Base-by-base conservation (phyloP, 2,329 filamentous ascomycete species). In the Corinectria fuckeliana region DNA sequence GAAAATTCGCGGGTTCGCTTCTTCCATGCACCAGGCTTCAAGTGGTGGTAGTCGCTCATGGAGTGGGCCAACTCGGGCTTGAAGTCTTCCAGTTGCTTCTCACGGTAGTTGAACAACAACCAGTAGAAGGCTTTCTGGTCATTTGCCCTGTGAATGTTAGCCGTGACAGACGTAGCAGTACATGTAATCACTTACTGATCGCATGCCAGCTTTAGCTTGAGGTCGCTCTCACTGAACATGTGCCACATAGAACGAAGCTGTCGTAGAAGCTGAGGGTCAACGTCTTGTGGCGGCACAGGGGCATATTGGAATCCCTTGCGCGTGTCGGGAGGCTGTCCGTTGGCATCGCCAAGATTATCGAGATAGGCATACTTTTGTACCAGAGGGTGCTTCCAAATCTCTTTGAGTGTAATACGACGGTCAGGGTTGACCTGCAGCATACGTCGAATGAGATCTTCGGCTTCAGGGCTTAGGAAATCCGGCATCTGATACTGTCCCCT, bases 101-200 rank as follows among this genome's bases (percentile, higher is more conserved):
- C 88, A 42, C 91, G 86, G 74, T 97, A 96, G 74, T 89, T 90
- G 64, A 90, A 78, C 7, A 99, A 83, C 18, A 96, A 85, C 76
- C 88, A 90, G 75, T 98, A 99, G 75, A 98, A 97, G 66, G 94
- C 84, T 72, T 97, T 96, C 72, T 97, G 93, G 55, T 97, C 92
- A 64, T 96, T 98, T 4, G 86, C 81, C 64, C 91, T 94, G 28
- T n/a, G 47, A 41, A 61, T 38, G 65, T 76, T 62, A 76, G 72
- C 25, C 16, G 3, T 14, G 34, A 9, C 21, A 30, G 11, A 3
- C n/a, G 26, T 3, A n/a, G 5, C 20, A 6, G 16, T 32, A n/a
- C n/a, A n/a, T 10, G 3, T 5, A 26, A 36, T 6, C 18, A 81
- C 87, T 76, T 80, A 91, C 87, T 87, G 84, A 28, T 85, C 77